These are phyloP conservation scores for Pichia sp. DNA, from an alignment of 1,139 yeast species.

Conservation along the genomic window DNA sequence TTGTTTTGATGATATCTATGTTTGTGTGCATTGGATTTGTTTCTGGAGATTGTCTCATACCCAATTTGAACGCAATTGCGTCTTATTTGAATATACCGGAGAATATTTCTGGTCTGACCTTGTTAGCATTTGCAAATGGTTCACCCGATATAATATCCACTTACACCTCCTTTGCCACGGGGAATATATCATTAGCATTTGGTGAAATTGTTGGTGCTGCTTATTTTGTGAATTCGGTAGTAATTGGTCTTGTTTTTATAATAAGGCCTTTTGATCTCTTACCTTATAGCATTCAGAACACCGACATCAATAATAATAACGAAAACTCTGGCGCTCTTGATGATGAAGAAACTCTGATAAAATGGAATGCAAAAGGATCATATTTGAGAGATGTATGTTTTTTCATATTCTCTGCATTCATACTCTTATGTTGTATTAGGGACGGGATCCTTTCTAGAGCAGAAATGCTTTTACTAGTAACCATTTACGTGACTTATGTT, in stretches of 20 bases:
- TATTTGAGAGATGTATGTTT: slow-evolving; percentile 52
- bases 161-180: slow-evolving; percentile 41
- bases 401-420: slow-evolving; percentile 37
- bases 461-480: slow-evolving; percentile 42
- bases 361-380: slow-evolving; percentile 20
- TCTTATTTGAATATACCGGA: slow-evolving; percentile 41
- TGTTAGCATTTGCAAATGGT: slow-evolving; percentile 54
- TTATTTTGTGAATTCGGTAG: slow-evolving; percentile 43
- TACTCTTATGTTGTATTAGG: slow-evolving; percentile 34
- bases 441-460: slow-evolving; percentile 37
- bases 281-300: slow-evolving; percentile 1
- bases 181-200: slow-evolving; percentile 41
- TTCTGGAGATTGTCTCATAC: slow-evolving; percentile 48
- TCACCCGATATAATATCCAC: slow-evolving; percentile 53
- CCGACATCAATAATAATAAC: background rate
- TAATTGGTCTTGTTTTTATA: slow-evolving; percentile 43
- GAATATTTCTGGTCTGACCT: slow-evolving; percentile 49
- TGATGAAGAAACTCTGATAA: slow-evolving; percentile 5
- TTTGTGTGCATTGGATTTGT: slow-evolving; percentile 43
- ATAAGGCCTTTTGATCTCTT: slow-evolving; percentile 40
- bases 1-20: slow-evolving; percentile 24
- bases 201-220: slow-evolving; percentile 54
- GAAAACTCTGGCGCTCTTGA: slow-evolving; percentile 5
- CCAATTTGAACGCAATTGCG: slow-evolving; percentile 45
- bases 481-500: slow-evolving; percentile 48